These are phyloP conservation scores for Chytriomyces hyalinus DNA, from an alignment of 192 early-diverging fungal genomes.

Conservation along the genomic window DNA sequence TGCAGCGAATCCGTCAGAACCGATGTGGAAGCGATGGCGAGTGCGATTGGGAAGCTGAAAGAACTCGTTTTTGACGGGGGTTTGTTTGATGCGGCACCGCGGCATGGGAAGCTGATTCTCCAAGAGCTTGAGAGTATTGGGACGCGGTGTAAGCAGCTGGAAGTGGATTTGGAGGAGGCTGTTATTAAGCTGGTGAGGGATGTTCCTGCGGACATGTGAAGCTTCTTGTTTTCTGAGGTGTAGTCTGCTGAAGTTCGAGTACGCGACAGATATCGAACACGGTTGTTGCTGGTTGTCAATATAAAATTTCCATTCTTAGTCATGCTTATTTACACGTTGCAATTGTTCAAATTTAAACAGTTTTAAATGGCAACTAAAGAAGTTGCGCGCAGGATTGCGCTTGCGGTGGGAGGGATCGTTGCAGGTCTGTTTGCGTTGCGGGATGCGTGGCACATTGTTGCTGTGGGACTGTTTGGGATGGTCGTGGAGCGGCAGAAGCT, in stretches of 20 bases:
- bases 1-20: background rate
- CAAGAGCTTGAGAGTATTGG: conserved; percentile 16
- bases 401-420: background rate
- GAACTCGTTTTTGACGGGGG: conserved; percentile 1
- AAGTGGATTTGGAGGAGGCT: conserved; percentile 8
- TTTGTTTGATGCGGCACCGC: no score
- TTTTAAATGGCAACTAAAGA: background rate
- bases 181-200: background rate
- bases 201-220: no score
- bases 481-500: conserved; percentile 12
- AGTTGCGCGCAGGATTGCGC: conserved; percentile 7
- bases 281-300: no score
- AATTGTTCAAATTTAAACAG: background rate
- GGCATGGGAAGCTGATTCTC: conserved; percentile 7
- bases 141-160: conserved; percentile 12
- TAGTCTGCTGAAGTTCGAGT: no score
- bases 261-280: no score
- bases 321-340: background rate
- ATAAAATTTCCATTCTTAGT: no score
- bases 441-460: conserved; percentile 19
- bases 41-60: conserved; percentile 13
- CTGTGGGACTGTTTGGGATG: background rate
- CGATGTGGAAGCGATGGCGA: conserved; percentile 13
- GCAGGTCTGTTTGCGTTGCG: background rate
- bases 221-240: no score